A percentile compares a stretch with the other conserved stretches of the same genome.
These are phyloP conservation scores for Oryza brachyantha DNA, from an alignment of 176 grass and related monocot genomes.

Conservation along the genomic window DNA sequence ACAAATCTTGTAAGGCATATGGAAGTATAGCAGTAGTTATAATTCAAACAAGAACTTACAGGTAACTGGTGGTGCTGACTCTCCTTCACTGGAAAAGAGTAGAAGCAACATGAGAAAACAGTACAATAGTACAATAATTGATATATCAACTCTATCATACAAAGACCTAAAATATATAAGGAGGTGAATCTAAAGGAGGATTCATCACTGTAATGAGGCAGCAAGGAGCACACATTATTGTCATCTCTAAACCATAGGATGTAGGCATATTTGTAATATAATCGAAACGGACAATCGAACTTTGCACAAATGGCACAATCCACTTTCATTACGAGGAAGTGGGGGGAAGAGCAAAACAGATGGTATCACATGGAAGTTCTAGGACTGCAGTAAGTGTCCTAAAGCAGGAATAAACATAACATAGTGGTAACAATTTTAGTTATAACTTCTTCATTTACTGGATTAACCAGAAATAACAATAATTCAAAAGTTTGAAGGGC, in stretches of 20 bases:
- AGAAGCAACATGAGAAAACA: slow-evolving; percentile 22
- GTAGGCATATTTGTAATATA: not conserved
- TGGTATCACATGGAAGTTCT: not conserved
- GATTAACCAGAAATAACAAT: slow-evolving; percentile 4
- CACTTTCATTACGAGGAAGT: not conserved
- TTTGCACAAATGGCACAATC: not conserved
- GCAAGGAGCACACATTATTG: not conserved
- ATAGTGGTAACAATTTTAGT: not conserved
- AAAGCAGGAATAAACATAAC: not conserved
- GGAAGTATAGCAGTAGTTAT: not conserved
- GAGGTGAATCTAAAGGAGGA: slow-evolving; percentile 9
- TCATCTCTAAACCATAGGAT: not conserved
- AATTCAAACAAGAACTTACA: slow-evolving; percentile 48
- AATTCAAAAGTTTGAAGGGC: slow-evolving; percentile 2
- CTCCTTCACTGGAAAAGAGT: slow-evolving; percentile 40
- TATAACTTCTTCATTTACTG: not conserved
- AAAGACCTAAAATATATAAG: slow-evolving; percentile 17
- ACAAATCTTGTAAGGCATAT: slow-evolving; percentile 16
- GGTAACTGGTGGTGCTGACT: slow-evolving; percentile 28
- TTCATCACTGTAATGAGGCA: not conserved
- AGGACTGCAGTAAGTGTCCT: not conserved
- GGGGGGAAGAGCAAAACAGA: not conserved
- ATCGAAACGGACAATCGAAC: not conserved
- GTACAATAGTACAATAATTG: not conserved
- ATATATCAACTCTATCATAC: slow-evolving; percentile 10